Base-by-base conservation (phyloP, 1,139 yeast genomes). In the Casaregolazyma lundiana region DNA sequence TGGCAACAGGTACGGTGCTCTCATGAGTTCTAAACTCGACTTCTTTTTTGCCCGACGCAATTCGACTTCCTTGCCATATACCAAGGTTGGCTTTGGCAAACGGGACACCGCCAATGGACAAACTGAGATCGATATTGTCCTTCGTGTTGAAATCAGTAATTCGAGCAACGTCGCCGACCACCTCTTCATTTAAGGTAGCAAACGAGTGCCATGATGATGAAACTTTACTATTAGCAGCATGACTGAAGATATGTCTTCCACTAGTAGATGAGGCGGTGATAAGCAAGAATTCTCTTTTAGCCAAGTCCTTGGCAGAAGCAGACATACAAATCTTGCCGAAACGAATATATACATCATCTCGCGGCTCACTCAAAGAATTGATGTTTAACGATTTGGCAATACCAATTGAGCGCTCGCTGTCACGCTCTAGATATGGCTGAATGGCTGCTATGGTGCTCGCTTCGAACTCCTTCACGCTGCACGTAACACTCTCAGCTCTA, bases 121-220 rank as follows among this genome's bases (percentile, higher is more conserved):
- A 72, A n/a, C 76, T 72, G 48, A 87, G 70, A 30, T 72, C 64
- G 46, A 87, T 66, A 45, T 70, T 70, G 58, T 85, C 94, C 49
- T 77, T 78, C 34, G 62, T 59, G 59, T 76, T 73, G 26, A 82
- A 68, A 43, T 84, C 82, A 5, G 38, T 41, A 16, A 37, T 21
- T 58, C 80, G 76, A 42, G 84, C 71, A 48, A 77, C 73, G 62
- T 84, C 92, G 35, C 94, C 94, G 52, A 84, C 71, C 8, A 78
- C 73, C 63, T 88, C 96, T 43, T 78, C 84, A 1, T 89, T 81
- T 57, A 75, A 74, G 11, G 84, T 88, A 2, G 94, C 81, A n/a
- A 85, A 75, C 57, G 88, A 85, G 51, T 79, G 80, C 95, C 95
- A 88, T 16, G 66, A 57, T 19, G 71, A 65, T 38, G 67, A 66